Base-by-base conservation (phyloP, 2,329 filamentous ascomycete species). In the Pyrenochaeta sp. region DNA sequence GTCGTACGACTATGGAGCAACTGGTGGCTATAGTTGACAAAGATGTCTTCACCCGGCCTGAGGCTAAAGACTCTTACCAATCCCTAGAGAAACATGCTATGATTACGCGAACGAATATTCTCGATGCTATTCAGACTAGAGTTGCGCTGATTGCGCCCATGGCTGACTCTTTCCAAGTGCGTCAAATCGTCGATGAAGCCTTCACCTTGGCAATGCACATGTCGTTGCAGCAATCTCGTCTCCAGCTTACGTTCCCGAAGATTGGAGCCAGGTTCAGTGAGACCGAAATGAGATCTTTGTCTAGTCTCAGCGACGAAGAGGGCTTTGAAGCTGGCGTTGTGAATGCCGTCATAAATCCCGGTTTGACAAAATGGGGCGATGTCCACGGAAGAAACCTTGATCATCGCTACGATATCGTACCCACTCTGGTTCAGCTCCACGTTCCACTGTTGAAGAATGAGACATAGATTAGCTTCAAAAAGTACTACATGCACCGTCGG, bases 301-400 rank as follows among this genome's bases (percentile, higher is more conserved):
- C 27, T 3, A 44, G 49, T 15, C n/a, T 5, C 6, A 49, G 55
- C 6, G 44, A 39, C 13, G 49, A 59, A 6, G 48, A 58, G n/a
- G n/a, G n/a, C 2, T 13, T 48, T 0, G 20, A 38, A 3, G 11
- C 41, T 3, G 52, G 51, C 2, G 2, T 8, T 1, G 57, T 64
- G 2, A 48, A 49, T 0, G 58, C 58, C 31, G 24, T 57, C 10
- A 30, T 58, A 9, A 55, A 49, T 3, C 63, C 59, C 0, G 59
- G 59, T 1, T 37, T 67, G 2, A 48, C 44, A 1, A 63, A 63
- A 17, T 67, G 59, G 61, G 63, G 60, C 2, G 48, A 65, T 52
- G 42, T 41, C 0, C 41, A 55, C 17, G 60, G 59, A 2, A 53
- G 55, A 34, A 31, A 57, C 15, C 27, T 61, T 11, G 53, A 58